Conservation (phyloP, 768 basidiomycete species). For the Dacryopinax spathularia region DNA sequence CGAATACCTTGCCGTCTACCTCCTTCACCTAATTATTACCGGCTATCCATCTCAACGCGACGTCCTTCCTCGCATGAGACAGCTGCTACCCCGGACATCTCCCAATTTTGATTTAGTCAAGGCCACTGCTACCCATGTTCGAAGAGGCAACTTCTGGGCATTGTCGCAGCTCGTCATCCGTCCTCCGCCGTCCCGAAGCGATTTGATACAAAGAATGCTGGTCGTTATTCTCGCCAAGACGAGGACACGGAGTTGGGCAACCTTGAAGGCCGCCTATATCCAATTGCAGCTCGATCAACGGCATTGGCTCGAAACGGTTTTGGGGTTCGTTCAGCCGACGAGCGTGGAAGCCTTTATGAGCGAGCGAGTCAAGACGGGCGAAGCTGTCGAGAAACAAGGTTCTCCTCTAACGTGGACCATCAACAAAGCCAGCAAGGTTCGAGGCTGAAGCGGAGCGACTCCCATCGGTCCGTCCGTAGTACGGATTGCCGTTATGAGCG, state of each 20-base stretch:
- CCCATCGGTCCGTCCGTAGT: background rate
- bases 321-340: background rate
- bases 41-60: background rate
- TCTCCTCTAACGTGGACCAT: background rate
- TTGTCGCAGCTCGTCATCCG: background rate
- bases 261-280: background rate
- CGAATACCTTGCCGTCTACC: background rate
- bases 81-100: background rate
- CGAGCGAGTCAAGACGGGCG: background rate
- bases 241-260: background rate
- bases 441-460: background rate
- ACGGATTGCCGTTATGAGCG: background rate
- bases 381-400: background rate
- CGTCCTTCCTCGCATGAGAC: background rate
- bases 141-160: background rate
- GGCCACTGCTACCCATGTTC: background rate
- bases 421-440: background rate
- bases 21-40: background rate
- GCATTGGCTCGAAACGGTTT: background rate
- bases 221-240: background rate
- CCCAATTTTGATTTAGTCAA: background rate
- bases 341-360: background rate
- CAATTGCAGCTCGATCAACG: background rate
- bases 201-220: background rate
- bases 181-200: background rate